Evolutionary conservation across 768 basidiomycete species (phyloP), one percentile per base, ranked within the genome.

Genomic region (Collybia nuda): DNA sequence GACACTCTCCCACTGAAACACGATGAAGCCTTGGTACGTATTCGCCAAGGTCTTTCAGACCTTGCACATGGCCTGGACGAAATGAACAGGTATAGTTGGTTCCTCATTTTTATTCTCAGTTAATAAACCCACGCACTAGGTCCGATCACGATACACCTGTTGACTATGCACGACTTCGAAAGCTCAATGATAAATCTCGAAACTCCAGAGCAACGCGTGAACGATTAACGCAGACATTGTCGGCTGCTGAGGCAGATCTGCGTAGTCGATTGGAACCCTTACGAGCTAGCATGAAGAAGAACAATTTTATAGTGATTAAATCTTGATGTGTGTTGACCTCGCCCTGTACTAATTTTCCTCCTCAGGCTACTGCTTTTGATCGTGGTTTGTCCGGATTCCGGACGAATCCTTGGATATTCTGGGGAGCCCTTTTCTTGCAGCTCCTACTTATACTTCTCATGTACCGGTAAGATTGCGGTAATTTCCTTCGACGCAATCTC

Each of bases 31-130:
- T 60, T 91, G 39, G 65, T 68, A 29, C 81, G 74, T 45, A 78
- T 91, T 59, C 77, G 79, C 49, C 71, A 74, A 58, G 80, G 83
- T 5, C 72, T 90, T 8, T 72, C 72, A 42, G 79, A 82, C 46
- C 69, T 90, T 57, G 75, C 69, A 26, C 71, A 78, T 28, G 81
- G 75, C 43, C 62, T 89, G 54, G 75, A 75, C 36, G 84, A 81
- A 23, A 67, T 78, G 37, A 84, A 88, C 60, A 71, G 72, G 88
- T 87, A 58, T 48, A 40, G n/a, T 28, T 35, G 7, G 3, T 65
- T 58, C 55, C n/a, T 40, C 40, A 26, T 51, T 36, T 39, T 37
- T 52, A 43, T 47, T 18, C 45, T 50, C 37, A 43, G 29, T 52
- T 45, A 17, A 41, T 26, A 19, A 35, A 12, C 19, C 37, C 35